Evolutionary conservation across 495 filamentous ascomycete genomes (phyloP), one percentile per base, ranked within the genome.

Genomic region (Aspergillus mulundensis): DNA sequence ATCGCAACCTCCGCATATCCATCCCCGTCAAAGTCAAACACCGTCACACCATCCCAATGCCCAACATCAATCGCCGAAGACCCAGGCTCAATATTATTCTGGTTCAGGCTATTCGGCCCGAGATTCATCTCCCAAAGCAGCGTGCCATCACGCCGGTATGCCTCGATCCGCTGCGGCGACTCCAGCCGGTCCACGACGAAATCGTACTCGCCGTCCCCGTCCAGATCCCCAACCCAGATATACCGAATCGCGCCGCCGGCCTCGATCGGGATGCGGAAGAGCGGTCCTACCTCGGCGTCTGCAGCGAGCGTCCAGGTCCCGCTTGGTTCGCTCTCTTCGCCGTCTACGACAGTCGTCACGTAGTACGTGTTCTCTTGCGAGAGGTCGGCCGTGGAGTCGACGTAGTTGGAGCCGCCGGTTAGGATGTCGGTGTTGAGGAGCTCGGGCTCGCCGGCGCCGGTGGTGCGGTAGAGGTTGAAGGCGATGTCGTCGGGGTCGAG

Each of bases 191-290:
- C 54, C 6, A 56, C 18, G 8, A 56, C 54, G 15, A 40, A 56
- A 32, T 56, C 54, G 21, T 56, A 56, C 18, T 56, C 54, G 11
- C 54, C 54, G 24, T 56, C 54, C 1, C 54, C 54, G 14, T 49
- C 44, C 1, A 56, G 54, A 43, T 56, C 54, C 0, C 54, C 54
- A 7, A 56, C 54, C 54, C 54, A 56, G 7, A 50, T 21, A 14
- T 39, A 56, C 25, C 38, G 34, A 5, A 55, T 32, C 15, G 16
- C 3, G 11, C 28, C 28, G 10, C 28, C 10, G 4, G 4, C 28
- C 4, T 10, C 5, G 28, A 30, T 30, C 28, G 28, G 28, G 28
- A 30, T 30, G 5, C 28, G 28, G 10, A 30, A 5, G 28, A 30
- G 28, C 28, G 28, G 28, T 30, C 10, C 28, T 4, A 30, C 28